These are phyloP conservation scores for Cercophora sp. DNA, from an alignment of 495 filamentous ascomycete genomes.

Conservation along the genomic window DNA sequence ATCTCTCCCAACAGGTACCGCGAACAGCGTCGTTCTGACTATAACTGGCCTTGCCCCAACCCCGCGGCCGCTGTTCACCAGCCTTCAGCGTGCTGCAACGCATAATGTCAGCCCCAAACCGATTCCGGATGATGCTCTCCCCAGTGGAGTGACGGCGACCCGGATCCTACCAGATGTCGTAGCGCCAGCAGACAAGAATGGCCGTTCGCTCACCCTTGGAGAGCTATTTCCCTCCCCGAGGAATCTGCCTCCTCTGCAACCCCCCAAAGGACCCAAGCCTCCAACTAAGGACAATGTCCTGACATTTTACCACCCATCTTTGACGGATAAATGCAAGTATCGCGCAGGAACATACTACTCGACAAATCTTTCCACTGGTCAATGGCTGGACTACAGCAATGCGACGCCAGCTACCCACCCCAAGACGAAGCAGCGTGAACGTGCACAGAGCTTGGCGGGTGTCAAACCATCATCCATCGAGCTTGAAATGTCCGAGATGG, in stretches of 20 bases:
- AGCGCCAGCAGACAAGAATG: constrained; percentile 36
- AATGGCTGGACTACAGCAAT: constrained; percentile 67
- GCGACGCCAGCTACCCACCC: constrained; percentile 53
- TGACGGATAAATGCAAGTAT: constrained; percentile 51
- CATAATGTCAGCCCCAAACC: constrained; percentile 35
- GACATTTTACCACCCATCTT: constrained; percentile 58
- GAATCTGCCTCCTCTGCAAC: constrained; percentile 61
- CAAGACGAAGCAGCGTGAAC: constrained; percentile 66
- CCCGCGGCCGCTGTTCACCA: constrained; percentile 78
- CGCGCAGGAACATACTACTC: constrained; percentile 51
- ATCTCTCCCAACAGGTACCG: constrained; percentile 15
- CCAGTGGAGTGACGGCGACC: constrained; percentile 68
- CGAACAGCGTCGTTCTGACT: constrained; percentile 60
- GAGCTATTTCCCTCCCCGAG: constrained; percentile 75
- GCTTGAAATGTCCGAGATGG: constrained; percentile 59
- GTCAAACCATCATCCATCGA: constrained; percentile 50
- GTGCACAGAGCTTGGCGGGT: constrained; percentile 65
- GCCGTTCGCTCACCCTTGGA: constrained; percentile 62
- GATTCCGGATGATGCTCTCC: constrained; percentile 62
- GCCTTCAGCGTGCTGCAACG: constrained; percentile 53
- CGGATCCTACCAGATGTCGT: constrained; percentile 54
- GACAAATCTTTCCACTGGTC: constrained; percentile 55
- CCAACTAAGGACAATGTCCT: constrained; percentile 58
- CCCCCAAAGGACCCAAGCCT: constrained; percentile 64
- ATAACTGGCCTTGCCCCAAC: constrained; percentile 67